Base-by-base conservation (phyloP, 306 rosid genomes). In the Quercus rubra region DNA sequence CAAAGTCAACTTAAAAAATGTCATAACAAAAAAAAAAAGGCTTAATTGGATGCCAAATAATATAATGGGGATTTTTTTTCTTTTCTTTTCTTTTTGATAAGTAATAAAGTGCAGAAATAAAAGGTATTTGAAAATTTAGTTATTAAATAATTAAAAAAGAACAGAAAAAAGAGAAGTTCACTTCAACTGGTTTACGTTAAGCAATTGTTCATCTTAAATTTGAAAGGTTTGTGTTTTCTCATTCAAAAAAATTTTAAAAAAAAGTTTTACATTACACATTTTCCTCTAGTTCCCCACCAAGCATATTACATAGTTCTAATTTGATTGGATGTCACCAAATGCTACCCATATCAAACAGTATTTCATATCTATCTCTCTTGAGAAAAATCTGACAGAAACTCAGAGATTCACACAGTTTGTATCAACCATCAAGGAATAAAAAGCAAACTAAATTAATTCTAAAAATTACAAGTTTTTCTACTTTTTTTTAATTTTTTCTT, bases 181-280 rank as follows among this genome's bases (percentile, higher is more conserved):
- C 17, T 58, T 58, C 30, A 8, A 21, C 66, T 20, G 25, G 66
- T 49, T 49, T 49, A 49, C 14, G 28, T 23, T 58, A 58, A 21
- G 66, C 66, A 3, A 21, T 3, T 2, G 21, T 25, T 12, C 31
- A 9, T 20, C 30, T 21, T 21, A 58, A 58, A 20, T 58, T 23
- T 58, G 5, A 58, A 20, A 58, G 28, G 4, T 10, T 58, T 20
- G 30, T 21, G 54, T 58, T 9, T 58, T n/a, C 27, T 6, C 63
- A 8, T 57, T 7, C 6, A 57, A 19, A 20, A 19, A n/a, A 8
- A 8, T 0, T 19, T 38, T 0, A 0, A 0, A 2, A 8, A 1
- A 3, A 58, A 11, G 17, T 11, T 59, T 58, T 25, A 59, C 17
- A 23, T 59, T 23, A 10, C 28, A 59, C 66, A 59, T 59, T 59